Percentiles rank a stretch among this genome's conserved stretches.
Conservation (phyloP, 2,329 filamentous ascomycete species). For the Raffaelea albimanens region DNA sequence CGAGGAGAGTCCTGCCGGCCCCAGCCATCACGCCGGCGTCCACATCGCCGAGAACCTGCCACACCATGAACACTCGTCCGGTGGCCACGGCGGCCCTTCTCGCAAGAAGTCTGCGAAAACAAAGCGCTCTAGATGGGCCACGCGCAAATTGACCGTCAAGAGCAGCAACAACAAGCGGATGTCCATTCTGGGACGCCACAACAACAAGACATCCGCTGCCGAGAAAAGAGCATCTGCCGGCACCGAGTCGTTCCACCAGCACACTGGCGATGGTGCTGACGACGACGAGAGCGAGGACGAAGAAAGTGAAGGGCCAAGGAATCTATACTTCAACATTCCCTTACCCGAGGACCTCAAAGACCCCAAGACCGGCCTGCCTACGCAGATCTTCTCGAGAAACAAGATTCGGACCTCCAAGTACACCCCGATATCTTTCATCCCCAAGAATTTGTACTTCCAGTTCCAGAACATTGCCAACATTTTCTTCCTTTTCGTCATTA, state of each 20-base stretch:
- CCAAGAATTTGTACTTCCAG: conserved; percentile 95
- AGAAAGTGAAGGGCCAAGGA: conserved; percentile 36
- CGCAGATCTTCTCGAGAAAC: conserved; percentile 68
- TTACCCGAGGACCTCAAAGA: conserved; percentile 68
- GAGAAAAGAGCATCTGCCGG: conserved; percentile 50
- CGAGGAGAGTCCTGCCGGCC: too few relatives aligned
- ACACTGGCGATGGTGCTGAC: conserved; percentile 24
- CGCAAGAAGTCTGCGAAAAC: conserved; percentile 26
- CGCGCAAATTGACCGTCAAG: conserved; percentile 71
- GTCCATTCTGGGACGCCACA: conserved; percentile 69
- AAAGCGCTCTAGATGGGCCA: conserved; percentile 89
- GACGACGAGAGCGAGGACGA: conserved; percentile 25
- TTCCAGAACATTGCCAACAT: conserved; percentile 98
- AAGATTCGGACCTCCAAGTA: conserved; percentile 98
- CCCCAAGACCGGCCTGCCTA: conserved; percentile 63
- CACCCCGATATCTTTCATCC: conserved; percentile 86
- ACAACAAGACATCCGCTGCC: conserved; percentile 51
- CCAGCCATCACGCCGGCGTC: conserved; percentile 7
- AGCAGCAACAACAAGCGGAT: conserved; percentile 71
- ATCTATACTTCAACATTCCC: conserved; percentile 77
- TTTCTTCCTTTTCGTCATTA: conserved; percentile 95
- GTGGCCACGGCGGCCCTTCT: background rate
- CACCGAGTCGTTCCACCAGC: conserved; percentile 20
- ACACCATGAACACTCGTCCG: conserved; percentile 16
- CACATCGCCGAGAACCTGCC: conserved; percentile 14